Conservation (phyloP, 164 flowering plant species). For the Aristolochia contorta region DNA sequence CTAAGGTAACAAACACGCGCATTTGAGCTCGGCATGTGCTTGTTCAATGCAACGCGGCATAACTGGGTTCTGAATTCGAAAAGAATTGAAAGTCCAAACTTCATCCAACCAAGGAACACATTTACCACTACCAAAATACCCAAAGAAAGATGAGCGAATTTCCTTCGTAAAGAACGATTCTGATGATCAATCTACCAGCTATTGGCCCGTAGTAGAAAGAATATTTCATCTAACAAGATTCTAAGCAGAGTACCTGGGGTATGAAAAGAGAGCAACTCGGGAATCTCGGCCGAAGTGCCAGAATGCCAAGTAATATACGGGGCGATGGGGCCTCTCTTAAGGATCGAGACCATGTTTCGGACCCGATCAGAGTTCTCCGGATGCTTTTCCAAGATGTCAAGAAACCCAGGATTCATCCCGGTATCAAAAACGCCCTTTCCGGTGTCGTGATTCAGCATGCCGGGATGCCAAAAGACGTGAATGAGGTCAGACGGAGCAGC, state of each 20-base stretch:
- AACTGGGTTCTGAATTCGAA: too few species aligned
- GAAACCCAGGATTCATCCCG: conserved; percentile 65
- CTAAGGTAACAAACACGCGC: neutral
- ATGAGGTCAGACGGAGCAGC: conserved; percentile 16
- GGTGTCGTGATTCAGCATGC: conserved; percentile 71
- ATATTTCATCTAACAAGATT: too few species aligned
- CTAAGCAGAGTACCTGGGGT: conserved; percentile 37
- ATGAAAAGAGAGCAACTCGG: conserved; percentile 71
- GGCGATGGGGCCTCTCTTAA: conserved; percentile 67
- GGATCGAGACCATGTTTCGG: conserved; percentile 81
- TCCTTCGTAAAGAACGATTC: too few species aligned
- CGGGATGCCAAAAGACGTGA: conserved; percentile 77
- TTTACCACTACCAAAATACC: too few species aligned
- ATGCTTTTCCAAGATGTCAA: conserved; percentile 76
- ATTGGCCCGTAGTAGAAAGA: too few species aligned
- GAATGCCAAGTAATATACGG: conserved; percentile 64
- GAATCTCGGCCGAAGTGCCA: conserved; percentile 54
- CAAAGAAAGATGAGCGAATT: too few species aligned
- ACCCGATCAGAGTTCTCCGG: conserved; percentile 80
- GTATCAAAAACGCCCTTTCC: conserved; percentile 80
- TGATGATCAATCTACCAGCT: too few species aligned
- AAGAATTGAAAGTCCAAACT: too few species aligned
- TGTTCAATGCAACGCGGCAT: neutral
- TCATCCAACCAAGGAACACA: too few species aligned
- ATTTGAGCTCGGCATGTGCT: neutral